Percentiles rank a stretch among this genome's conserved stretches.
Evolutionary conservation across 2,329 filamentous ascomycete species (phyloP).

Genomic region (Phaeosphaeriaceae sp.): DNA sequence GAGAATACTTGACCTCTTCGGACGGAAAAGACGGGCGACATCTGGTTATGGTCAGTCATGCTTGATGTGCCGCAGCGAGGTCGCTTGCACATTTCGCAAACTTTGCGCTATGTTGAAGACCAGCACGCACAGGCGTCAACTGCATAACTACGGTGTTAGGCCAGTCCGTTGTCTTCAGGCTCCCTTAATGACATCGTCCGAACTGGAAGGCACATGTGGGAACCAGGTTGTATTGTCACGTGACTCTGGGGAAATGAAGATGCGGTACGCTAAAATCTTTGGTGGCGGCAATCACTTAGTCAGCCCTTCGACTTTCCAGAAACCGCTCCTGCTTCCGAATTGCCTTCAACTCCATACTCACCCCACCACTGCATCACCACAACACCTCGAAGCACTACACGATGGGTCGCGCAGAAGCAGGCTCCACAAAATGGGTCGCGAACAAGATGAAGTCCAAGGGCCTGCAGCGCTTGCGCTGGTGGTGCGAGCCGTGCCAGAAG

Average conservation of each 20-base stretch:
- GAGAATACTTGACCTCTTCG: not conserved
- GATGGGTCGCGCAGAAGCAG: conserved; percentile 93
- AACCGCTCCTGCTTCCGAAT: not conserved
- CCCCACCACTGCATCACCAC: not conserved
- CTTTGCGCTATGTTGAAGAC: not conserved
- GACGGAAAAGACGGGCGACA: not conserved
- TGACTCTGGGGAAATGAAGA: not conserved
- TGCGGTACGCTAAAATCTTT: not conserved
- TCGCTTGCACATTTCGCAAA: not conserved
- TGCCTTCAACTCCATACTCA: not conserved
- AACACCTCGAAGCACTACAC: conserved; percentile 13
- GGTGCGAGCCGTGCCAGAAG: conserved; percentile 80
- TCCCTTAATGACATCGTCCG: too few relatives aligned
- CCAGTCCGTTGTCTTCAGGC: not conserved
- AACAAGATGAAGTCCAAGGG: conserved; percentile 82
- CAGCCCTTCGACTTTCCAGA: conserved; percentile 13
- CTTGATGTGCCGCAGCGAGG: not conserved
- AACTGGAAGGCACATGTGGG: too few relatives aligned
- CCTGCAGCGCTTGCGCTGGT: conserved; percentile 81
- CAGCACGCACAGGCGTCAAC: too few relatives aligned
- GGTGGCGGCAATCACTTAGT: conserved; percentile 6
- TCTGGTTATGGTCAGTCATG: not conserved
- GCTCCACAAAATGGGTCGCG: conserved; percentile 86
- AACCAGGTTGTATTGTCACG: too few relatives aligned
- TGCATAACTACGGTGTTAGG: too few relatives aligned